A percentile compares a stretch with the other conserved stretches of the same genome.
phyloP scores from a whole-genome alignment of 495 filamentous ascomycete genomes.

The Aspergillus steynii region DNA sequence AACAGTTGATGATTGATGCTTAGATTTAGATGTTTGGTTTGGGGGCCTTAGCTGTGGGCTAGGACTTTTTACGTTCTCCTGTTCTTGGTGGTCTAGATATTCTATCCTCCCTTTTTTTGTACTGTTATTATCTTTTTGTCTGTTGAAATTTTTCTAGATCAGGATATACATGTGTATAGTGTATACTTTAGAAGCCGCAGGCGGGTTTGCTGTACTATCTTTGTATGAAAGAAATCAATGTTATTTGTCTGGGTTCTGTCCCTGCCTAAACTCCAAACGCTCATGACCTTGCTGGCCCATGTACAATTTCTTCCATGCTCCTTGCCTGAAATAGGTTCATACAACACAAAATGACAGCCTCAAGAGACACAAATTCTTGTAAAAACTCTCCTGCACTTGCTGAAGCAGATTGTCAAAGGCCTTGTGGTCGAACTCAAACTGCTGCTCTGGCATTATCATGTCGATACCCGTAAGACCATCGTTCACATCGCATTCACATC shows the following conservation, averaged over 20 bases:
- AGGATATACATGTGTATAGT: constrained; percentile 6
- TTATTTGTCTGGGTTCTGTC: not conserved
- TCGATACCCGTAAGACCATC: constrained; percentile 7
- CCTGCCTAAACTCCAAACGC: not conserved
- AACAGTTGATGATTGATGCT: constrained; percentile 80
- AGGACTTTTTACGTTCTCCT: not conserved
- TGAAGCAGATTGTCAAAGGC: constrained; percentile 20
- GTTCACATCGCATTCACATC: not conserved
- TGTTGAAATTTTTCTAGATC: constrained; percentile 3
- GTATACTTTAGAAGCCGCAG: constrained; percentile 18
- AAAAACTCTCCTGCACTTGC: constrained; percentile 10
- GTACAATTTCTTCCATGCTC: not conserved
- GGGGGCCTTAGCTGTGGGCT: too few species aligned
- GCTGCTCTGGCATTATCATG: constrained; percentile 7
- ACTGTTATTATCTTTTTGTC: constrained; percentile 14
- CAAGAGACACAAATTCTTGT: too few species aligned
- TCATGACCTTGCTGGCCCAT: too few species aligned
- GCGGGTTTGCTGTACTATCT: constrained; percentile 18
- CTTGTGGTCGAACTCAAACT: constrained; percentile 13
- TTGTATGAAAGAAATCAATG: constrained; percentile 3
- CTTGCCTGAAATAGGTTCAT: not conserved
- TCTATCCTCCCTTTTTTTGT: constrained; percentile 8
- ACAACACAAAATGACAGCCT: too few species aligned
- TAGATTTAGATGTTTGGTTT: constrained; percentile 5
- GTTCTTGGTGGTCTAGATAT: not conserved